These are phyloP conservation scores for Fusarium burgessii DNA, from an alignment of 2,329 filamentous ascomycete genomes.

Conservation along the genomic window DNA sequence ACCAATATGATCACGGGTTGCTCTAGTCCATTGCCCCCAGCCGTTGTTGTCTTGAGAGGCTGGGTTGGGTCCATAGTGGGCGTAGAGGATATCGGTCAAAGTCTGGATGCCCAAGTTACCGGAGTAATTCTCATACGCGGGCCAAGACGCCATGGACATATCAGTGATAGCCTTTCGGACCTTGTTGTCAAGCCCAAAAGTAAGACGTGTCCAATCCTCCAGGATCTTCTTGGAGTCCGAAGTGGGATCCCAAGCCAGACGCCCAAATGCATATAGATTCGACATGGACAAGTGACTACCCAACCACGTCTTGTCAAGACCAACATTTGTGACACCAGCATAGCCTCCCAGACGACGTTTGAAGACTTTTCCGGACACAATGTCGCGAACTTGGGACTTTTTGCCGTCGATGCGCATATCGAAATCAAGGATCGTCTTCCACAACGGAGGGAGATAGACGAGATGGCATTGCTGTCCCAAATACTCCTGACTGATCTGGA, in stretches of 20 bases:
- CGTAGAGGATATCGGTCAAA: conserved; percentile 75
- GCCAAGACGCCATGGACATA: conserved; percentile 77
- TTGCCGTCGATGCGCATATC: conserved; percentile 71
- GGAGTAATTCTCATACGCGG: conserved; percentile 76
- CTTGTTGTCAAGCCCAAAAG: conserved; percentile 66
- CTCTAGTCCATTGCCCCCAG: conserved; percentile 79
- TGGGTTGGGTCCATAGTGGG: conserved; percentile 72
- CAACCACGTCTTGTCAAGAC: conserved; percentile 74
- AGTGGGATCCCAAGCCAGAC: conserved; percentile 73
- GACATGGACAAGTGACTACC: conserved; percentile 78
- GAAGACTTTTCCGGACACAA: conserved; percentile 71
- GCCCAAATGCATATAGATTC: conserved; percentile 77
- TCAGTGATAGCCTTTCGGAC: conserved; percentile 70
- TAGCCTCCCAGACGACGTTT: conserved; percentile 69
- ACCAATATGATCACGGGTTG: conserved; percentile 68
- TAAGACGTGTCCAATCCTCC: conserved; percentile 75
- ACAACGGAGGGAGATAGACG: conserved; percentile 75
- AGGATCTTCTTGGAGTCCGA: conserved; percentile 59
- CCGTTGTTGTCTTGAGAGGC: conserved; percentile 74
- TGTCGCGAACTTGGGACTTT: conserved; percentile 67
- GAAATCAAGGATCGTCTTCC: conserved; percentile 76
- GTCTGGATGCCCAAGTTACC: conserved; percentile 79
- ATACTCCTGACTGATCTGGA: conserved; percentile 77
- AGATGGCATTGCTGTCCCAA: conserved; percentile 77
- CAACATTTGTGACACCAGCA: conserved; percentile 76